These are phyloP conservation scores for Dillenia turbinata DNA, from an alignment of 164 flowering plant genomes.

Conservation along the genomic window DNA sequence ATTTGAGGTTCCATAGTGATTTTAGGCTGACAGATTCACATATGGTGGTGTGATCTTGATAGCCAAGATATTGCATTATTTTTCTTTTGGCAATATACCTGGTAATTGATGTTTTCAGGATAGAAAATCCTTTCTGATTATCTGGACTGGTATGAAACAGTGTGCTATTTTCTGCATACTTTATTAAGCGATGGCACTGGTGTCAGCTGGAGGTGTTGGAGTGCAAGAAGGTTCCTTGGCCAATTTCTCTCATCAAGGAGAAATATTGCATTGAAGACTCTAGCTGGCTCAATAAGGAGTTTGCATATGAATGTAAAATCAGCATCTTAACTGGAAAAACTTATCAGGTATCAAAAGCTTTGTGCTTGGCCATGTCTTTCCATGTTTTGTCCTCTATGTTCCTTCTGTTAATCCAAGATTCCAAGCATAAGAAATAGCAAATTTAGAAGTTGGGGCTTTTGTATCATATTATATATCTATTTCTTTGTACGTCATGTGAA, in stretches of 20 bases:
- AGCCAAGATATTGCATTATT: no score
- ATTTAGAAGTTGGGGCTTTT: no score
- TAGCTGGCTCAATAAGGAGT: constrained; percentile 72
- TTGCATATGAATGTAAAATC: constrained; percentile 86
- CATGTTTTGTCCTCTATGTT: neutral
- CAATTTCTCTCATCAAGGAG: constrained; percentile 39
- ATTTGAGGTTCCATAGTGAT: no score
- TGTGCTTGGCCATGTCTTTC: neutral
- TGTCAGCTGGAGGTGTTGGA: constrained; percentile 91
- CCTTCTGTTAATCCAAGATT: no score
- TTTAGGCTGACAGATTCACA: no score
- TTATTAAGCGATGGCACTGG: constrained; percentile 59
- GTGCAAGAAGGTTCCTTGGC: constrained; percentile 87
- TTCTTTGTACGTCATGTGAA: no score
- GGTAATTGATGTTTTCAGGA: no score
- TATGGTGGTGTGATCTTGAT: no score
- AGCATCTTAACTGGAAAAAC: constrained; percentile 90
- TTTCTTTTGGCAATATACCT: no score
- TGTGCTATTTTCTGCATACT: constrained; percentile 35
- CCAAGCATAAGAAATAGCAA: no score
- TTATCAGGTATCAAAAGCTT: constrained; percentile 64
- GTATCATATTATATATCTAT: no score
- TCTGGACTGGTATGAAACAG: constrained; percentile 1
- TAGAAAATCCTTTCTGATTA: constrained; percentile 5
- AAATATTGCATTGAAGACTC: constrained; percentile 55